Evolutionary conservation across 2,329 filamentous ascomycete genomes (phyloP), one percentile per base, ranked within the genome.

Genomic region (Colletotrichum higginsianum): DNA sequence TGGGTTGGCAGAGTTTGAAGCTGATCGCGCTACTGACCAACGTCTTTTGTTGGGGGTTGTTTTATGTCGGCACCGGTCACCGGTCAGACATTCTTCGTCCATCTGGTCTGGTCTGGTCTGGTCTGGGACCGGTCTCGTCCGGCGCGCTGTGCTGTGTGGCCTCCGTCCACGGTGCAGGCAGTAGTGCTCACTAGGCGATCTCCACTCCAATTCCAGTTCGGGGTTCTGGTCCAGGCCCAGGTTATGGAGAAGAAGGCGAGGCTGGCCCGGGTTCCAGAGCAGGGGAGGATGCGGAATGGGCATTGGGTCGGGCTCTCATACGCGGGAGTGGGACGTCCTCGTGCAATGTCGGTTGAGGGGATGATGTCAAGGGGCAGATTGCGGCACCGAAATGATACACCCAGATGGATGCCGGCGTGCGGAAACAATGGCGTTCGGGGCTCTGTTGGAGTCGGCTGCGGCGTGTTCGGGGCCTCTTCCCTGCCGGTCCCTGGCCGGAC

Each of bases 291-390:
- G 38, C 58, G 26, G 64, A 30, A 53, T 52, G 61, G 61, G 38
- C 61, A 21, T 63, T 49, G 38, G 56, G 55, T 67, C 56, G 40
- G 57, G 42, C 42, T 68, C 65, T 49, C 30, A 47, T 42, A 55
- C 68, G 26, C 67, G 60, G 38, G 52, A 49, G 40, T 47, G 65
- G 58, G 21, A 58, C 60, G 21, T 44, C 26, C 8, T 42, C 38
- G 49, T 40, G 35, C 38, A 42, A 69, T 44, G 55, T 61, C 47
- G 69, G 60, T 56, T 68, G 58, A 40, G 47, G 53, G 47, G 47
- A 72, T 69, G 69, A 72, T 72, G 69, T 64, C 69, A 69, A 68
- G 56, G 46, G 46, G 38, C 60, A 23, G 60, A 50, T 49, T 40
- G 58, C 8, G 47, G 47, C 60, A 62, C 23, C 16, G 35, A 38